These are phyloP conservation scores for Chrysanthemum lavandulifolium DNA, from an alignment of 129 eudicot genomes.

Conservation along the genomic window DNA sequence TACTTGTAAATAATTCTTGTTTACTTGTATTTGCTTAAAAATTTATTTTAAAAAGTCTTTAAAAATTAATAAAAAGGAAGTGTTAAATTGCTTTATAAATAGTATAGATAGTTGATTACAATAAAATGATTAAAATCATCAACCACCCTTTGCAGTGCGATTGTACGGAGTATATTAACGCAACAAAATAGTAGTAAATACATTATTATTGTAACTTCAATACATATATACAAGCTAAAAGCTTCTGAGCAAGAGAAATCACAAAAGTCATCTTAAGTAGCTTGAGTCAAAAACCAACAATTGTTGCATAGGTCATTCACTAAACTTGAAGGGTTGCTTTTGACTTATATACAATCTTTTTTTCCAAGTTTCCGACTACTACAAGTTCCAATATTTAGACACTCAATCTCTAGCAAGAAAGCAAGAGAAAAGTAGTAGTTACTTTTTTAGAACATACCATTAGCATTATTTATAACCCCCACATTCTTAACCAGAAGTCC, in stretches of 20 bases:
- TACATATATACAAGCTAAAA: neutral
- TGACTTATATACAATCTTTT: constrained; percentile 17
- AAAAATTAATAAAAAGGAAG: too few relatives aligned
- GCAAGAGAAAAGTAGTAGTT: constrained; percentile 27
- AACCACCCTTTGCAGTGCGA: too few relatives aligned
- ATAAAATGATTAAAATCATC: too few relatives aligned
- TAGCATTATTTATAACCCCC: constrained; percentile 11
- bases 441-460: constrained; percentile 16
- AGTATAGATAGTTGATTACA: too few relatives aligned
- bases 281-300: constrained; percentile 25
- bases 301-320: constrained; percentile 17
- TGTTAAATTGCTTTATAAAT: too few relatives aligned
- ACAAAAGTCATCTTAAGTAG: neutral
- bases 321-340: constrained; percentile 35
- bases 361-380: constrained; percentile 24
- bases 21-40: too few relatives aligned
- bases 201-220: too few relatives aligned
- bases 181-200: too few relatives aligned
- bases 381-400: constrained; percentile 26
- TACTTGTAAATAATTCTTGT: too few relatives aligned
- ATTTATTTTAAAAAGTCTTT: too few relatives aligned
- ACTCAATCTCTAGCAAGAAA: constrained; percentile 20
- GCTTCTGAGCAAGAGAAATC: constrained; percentile 12
- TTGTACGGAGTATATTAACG: too few relatives aligned
- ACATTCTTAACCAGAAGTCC: neutral